phyloP scores from a whole-genome alignment of 2,329 filamentous ascomycete genomes.

The Fusarium solani-melongenae region DNA sequence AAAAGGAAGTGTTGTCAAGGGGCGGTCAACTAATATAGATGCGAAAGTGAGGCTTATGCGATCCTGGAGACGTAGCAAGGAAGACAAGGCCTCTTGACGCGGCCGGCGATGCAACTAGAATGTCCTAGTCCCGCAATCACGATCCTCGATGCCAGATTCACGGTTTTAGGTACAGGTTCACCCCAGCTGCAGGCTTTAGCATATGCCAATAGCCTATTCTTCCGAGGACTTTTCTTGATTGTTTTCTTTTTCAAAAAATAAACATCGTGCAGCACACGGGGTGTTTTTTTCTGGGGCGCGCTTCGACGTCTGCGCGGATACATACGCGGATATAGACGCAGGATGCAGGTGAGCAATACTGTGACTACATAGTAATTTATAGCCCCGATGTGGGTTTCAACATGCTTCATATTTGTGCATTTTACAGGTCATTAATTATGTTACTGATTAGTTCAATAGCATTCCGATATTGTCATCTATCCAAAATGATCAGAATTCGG shows the following conservation, averaged over 20 bases:
- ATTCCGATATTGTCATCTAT: not conserved
- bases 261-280: not conserved
- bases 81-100: not conserved
- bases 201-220: not conserved
- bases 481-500: not conserved
- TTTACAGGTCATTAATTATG: not conserved
- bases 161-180: not conserved
- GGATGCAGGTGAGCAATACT: not conserved
- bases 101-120: not conserved
- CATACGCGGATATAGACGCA: not conserved
- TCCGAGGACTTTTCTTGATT: not conserved
- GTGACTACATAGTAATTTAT: not conserved
- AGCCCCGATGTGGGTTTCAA: not conserved
- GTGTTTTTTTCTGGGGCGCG: not conserved
- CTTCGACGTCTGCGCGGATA: not conserved
- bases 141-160: not conserved
- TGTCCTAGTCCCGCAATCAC: not conserved
- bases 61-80: not conserved
- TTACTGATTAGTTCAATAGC: not conserved
- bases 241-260: not conserved
- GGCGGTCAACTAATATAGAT: conserved; percentile 3
- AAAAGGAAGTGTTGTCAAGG: not conserved
- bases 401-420: not conserved
- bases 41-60: not conserved
- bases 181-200: not conserved